A percentile compares a stretch with the other conserved stretches of the same genome.
Conservation (phyloP, 1,284 basidiomycete genomes). For the Dichomitus squalens region DNA sequence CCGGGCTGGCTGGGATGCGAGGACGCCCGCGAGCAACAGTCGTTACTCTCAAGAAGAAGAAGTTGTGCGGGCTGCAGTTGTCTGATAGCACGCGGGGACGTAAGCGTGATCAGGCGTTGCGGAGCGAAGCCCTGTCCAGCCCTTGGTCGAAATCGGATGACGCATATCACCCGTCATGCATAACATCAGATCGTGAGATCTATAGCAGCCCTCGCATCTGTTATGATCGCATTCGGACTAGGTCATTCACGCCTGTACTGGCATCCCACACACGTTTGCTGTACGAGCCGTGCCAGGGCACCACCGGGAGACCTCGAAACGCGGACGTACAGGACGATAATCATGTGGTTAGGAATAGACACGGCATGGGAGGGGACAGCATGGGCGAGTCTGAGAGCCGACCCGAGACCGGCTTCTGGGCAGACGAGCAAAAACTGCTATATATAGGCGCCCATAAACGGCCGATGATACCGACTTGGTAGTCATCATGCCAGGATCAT, state of each 20-base stretch:
- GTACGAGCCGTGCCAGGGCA: too few species aligned
- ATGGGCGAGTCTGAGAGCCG: too few species aligned
- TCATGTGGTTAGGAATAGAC: slow-evolving; percentile 16
- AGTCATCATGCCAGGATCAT: slow-evolving; percentile 17
- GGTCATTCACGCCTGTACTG: too few species aligned
- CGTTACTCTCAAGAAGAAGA: too few species aligned
- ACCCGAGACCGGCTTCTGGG: background rate
- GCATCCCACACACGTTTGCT: too few species aligned
- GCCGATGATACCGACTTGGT: slow-evolving; percentile 27
- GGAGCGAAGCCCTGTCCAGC: slow-evolving; percentile 10
- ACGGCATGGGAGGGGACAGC: slow-evolving; percentile 1
- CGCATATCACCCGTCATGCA: slow-evolving; percentile 16
- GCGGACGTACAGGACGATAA: too few species aligned
- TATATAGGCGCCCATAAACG: slow-evolving; percentile 34
- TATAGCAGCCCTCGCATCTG: slow-evolving; percentile 6
- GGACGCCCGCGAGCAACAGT: too few species aligned
- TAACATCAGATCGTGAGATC: slow-evolving; percentile 18
- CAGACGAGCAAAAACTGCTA: slow-evolving; percentile 19
- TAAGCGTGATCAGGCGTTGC: slow-evolving; percentile 14
- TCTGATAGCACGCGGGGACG: background rate
- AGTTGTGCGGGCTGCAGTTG: too few species aligned
- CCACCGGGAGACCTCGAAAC: too few species aligned
- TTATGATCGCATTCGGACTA: too few species aligned
- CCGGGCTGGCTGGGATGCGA: background rate
- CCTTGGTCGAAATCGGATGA: slow-evolving; percentile 11